phyloP scores from a whole-genome alignment of 2,329 filamentous ascomycete species.

The Ascochyta fabae region DNA sequence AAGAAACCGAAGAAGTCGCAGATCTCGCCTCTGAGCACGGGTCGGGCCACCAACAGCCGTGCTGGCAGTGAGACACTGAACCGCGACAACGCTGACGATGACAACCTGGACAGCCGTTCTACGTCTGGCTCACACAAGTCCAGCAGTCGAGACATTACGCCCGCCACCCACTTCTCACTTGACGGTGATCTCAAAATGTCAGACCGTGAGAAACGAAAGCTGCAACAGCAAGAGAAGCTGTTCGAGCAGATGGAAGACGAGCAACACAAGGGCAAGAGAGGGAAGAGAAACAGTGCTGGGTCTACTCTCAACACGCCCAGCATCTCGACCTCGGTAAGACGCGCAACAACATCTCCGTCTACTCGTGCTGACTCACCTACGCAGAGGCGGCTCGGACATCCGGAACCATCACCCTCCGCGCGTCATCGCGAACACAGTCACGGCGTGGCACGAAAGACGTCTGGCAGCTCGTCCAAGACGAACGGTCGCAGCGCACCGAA shows the following conservation, averaged over 20 bases:
- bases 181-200: constrained; percentile 61
- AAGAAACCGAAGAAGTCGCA: constrained; percentile 58
- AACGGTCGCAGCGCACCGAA: constrained; percentile 37
- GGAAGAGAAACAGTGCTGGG: constrained; percentile 63
- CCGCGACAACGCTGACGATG: constrained; percentile 60
- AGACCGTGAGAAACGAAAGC: constrained; percentile 67
- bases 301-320: constrained; percentile 60
- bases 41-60: constrained; percentile 62
- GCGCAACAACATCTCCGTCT: constrained; percentile 16
- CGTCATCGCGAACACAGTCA: constrained; percentile 45
- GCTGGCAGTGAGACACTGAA: constrained; percentile 65
- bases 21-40: constrained; percentile 62
- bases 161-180: constrained; percentile 59
- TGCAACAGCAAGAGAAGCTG: constrained; percentile 67
- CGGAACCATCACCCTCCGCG: constrained; percentile 46
- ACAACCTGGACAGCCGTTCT: constrained; percentile 62
- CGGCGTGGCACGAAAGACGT: constrained; percentile 45
- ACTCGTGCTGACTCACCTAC: constrained; percentile 27
- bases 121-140: constrained; percentile 63
- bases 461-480: constrained; percentile 50
- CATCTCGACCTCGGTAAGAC: constrained; percentile 51
- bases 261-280: constrained; percentile 59
- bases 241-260: constrained; percentile 68
- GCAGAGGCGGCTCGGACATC: constrained; percentile 48
- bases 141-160: constrained; percentile 67